Evolutionary conservation across 306 rosid genomes (phyloP), one percentile per base, ranked within the genome.

Genomic region (Pyrus bretschneideri): DNA sequence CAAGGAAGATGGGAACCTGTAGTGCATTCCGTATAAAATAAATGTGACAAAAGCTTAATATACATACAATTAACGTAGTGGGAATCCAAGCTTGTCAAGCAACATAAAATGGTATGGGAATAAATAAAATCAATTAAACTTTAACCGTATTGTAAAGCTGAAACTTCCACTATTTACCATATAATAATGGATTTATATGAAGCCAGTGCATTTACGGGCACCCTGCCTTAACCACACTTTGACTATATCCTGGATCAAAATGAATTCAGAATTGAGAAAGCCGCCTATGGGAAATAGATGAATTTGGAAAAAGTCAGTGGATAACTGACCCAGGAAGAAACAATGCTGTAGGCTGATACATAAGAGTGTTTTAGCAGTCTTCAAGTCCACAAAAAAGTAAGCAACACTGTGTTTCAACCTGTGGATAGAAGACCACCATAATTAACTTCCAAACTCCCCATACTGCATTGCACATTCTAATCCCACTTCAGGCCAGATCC

Each of bases 241-340:
- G 70, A 44, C 78, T 61, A 74, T 44, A 19, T 45, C 78, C 78
- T 74, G 78, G 70, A 74, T 74, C 70, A 62, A 74, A 74, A 74
- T 44, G 60, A 74, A 61, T 45, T 61, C 61, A 74, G 17, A 45
- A 45, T 62, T 74, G 70, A 74, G 70, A 74, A 74, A 74, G 46
- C 61, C 70, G 49, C 70, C 78, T 46, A 74, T 62, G 25, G 42
- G 61, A 60, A 66, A 74, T 22, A 49, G 38, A 69, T 27, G 49
- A 62, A 69, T 29, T 27, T 45, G 61, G 78, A 55, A 40, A 57
- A 38, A 35, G 55, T 58, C 58, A 76, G 42, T 11, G 55, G 25
- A 66, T 76, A 55, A 67, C 72, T 64, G 71, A 75, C 60, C 61
- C 78, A 74, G 61, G 45, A 62, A 62, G 59, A 74, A 62, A 74